phyloP scores from a whole-genome alignment of 768 basidiomycete species.

The Agrocybe pediades region DNA sequence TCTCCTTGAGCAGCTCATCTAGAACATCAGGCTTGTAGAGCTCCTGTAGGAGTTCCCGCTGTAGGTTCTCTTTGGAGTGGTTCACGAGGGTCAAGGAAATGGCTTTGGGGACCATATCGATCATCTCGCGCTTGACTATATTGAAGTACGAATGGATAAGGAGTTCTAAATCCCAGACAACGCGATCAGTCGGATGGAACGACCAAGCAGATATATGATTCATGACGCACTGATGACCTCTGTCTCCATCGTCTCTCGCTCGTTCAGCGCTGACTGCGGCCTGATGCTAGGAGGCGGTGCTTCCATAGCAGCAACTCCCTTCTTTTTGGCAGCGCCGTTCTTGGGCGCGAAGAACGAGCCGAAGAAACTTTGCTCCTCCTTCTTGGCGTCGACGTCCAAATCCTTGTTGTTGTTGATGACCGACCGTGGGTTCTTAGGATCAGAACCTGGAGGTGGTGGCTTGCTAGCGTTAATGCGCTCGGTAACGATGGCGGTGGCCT shows the following conservation, averaged over 20 bases:
- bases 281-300: conserved; percentile 86
- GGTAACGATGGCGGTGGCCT: conserved; percentile 88
- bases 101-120: conserved; percentile 98
- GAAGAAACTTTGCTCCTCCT: conserved; percentile 91
- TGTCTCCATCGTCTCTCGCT: conserved; percentile 97
- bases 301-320: conserved; percentile 50
- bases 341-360: conserved; percentile 90
- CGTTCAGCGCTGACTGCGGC: conserved; percentile 88
- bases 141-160: conserved; percentile 97
- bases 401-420: conserved; percentile 92
- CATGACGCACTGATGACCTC: conserved; percentile 92
- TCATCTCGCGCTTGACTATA: conserved; percentile 99
- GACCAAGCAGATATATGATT: not conserved
- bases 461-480: conserved; percentile 85
- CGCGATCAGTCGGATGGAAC: not conserved
- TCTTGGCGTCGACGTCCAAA: conserved; percentile 86
- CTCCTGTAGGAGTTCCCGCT: conserved; percentile 92
- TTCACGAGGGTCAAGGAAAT: conserved; percentile 90
- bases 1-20: conserved; percentile 94
- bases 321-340: conserved; percentile 53
- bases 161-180: conserved; percentile 57
- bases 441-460: conserved; percentile 49
- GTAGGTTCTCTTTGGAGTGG: conserved; percentile 92
- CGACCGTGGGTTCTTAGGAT: conserved; percentile 68
- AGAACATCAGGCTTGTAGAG: conserved; percentile 97